A percentile compares a stretch with the other conserved stretches of the same genome.
Evolutionary conservation across 768 basidiomycete genomes (phyloP).

Genomic region (Suillus lakei): DNA sequence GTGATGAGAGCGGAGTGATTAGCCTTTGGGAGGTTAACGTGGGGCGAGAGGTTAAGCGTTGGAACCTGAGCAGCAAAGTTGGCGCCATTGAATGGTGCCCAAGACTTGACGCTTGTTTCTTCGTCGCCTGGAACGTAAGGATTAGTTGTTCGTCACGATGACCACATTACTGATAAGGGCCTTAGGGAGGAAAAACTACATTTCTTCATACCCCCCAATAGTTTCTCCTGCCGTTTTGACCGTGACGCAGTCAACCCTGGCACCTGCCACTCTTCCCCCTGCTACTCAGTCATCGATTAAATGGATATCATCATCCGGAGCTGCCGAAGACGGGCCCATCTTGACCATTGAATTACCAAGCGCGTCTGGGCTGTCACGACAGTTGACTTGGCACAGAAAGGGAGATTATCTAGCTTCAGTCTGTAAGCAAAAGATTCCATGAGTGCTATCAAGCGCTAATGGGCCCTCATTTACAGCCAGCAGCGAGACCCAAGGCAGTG

Average conservation of each 20-base stretch:
- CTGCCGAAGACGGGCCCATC: conserved; percentile 58
- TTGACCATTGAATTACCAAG: conserved; percentile 66
- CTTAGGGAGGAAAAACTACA: conserved; percentile 79
- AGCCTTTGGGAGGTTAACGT: conserved; percentile 92
- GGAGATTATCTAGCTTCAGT: conserved; percentile 97
- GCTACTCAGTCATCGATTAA: conserved; percentile 67
- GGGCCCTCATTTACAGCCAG: conserved; percentile 47
- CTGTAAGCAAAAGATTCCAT: conserved; percentile 60
- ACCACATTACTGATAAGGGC: conserved; percentile 15
- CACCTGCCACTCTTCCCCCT: conserved; percentile 67
- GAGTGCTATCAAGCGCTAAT: conserved; percentile 4
- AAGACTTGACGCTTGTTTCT: conserved; percentile 76
- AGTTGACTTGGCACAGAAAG: conserved; percentile 89
- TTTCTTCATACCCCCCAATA: conserved; percentile 81
- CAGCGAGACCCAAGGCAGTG: conserved; percentile 74
- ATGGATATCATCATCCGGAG: conserved; percentile 61
- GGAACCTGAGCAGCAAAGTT: conserved; percentile 81
- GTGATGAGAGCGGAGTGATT: conserved; percentile 87
- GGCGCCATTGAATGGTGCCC: conserved; percentile 95
- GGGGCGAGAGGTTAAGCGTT: conserved; percentile 86
- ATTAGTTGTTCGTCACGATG: conserved; percentile 10
- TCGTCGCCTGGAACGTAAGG: conserved; percentile 82
- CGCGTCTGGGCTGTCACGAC: conserved; percentile 72
- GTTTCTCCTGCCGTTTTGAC: conserved; percentile 60
- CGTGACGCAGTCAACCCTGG: conserved; percentile 64